Evolutionary conservation across 352 stramenopile species (phyloP).

Genomic region (Globisporangium canariense): DNA sequence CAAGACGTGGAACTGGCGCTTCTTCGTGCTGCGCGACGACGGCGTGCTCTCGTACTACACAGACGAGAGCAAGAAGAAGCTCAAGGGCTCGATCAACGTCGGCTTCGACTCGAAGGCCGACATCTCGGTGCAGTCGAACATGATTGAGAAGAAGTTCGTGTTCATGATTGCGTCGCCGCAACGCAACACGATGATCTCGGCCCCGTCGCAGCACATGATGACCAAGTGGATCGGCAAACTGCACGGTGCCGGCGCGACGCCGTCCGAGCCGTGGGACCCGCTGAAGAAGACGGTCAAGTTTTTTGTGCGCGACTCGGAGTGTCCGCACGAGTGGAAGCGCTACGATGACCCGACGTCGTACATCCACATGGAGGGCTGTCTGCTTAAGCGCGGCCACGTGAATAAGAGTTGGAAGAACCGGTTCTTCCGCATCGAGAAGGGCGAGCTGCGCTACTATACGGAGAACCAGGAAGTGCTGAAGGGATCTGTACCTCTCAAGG

Average conservation of each 20-base stretch:
- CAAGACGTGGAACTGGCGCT: slow-evolving; percentile 89
- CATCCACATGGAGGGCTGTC: slow-evolving; percentile 83
- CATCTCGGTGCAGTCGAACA: slow-evolving; percentile 81
- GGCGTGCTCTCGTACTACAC: slow-evolving; percentile 81
- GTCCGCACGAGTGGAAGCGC: slow-evolving; percentile 79
- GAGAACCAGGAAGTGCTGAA: slow-evolving; percentile 75
- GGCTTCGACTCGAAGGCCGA: slow-evolving; percentile 62
- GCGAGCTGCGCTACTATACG: slow-evolving; percentile 80
- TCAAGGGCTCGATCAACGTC: slow-evolving; percentile 80
- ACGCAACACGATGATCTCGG: slow-evolving; percentile 82
- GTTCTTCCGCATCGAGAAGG: slow-evolving; percentile 84
- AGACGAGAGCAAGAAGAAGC: slow-evolving; percentile 67
- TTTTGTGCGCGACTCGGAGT: slow-evolving; percentile 66
- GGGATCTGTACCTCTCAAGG: slow-evolving; percentile 68
- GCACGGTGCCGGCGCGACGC: slow-evolving; percentile 62
- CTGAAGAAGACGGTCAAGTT: slow-evolving; percentile 82
- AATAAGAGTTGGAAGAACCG: slow-evolving; percentile 90
- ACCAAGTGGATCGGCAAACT: slow-evolving; percentile 82
- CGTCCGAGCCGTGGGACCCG: slow-evolving; percentile 70
- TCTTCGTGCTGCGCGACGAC: slow-evolving; percentile 82
- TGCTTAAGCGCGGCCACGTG: slow-evolving; percentile 79
- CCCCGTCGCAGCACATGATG: slow-evolving; percentile 69
- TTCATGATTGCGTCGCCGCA: slow-evolving; percentile 77
- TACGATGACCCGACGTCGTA: slow-evolving; percentile 85
- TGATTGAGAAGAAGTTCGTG: slow-evolving; percentile 78